Evolutionary conservation across 2,329 filamentous ascomycete species (phyloP).

Genomic region (Blastomyces silverae): DNA sequence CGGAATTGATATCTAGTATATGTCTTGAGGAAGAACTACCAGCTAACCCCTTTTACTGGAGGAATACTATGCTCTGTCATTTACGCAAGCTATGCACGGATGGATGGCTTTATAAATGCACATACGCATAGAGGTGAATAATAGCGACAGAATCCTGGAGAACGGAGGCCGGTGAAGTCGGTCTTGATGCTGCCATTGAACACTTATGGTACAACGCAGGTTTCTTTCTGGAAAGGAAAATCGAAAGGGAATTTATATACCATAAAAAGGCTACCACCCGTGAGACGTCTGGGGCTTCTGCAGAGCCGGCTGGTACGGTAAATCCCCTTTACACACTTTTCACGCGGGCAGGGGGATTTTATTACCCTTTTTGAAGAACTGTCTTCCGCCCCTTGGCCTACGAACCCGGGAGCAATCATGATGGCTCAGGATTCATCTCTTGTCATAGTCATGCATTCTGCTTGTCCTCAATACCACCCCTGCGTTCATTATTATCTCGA

Average conservation of each 20-base stretch:
- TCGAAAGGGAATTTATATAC: background rate
- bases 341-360: background rate
- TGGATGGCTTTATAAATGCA: no score
- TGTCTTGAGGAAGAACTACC: no score
- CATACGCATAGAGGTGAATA: no score
- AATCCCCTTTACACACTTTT: background rate
- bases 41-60: no score
- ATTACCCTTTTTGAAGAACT: background rate
- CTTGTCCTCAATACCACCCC: constrained; percentile 18
- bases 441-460: constrained; percentile 16
- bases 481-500: constrained; percentile 21
- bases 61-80: no score
- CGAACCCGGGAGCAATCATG: background rate
- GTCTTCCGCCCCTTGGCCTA: background rate
- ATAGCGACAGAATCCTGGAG: no score
- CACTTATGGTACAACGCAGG: no score
- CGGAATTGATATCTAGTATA: background rate
- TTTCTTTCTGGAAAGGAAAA: background rate
- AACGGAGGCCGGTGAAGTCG: no score
- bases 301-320: background rate
- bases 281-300: background rate
- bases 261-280: background rate
- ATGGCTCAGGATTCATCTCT: background rate
- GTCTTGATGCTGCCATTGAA: no score
- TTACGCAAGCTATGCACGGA: no score